Base-by-base conservation (phyloP, 441 rosid genomes). In the Flueggea neowawraea region DNA sequence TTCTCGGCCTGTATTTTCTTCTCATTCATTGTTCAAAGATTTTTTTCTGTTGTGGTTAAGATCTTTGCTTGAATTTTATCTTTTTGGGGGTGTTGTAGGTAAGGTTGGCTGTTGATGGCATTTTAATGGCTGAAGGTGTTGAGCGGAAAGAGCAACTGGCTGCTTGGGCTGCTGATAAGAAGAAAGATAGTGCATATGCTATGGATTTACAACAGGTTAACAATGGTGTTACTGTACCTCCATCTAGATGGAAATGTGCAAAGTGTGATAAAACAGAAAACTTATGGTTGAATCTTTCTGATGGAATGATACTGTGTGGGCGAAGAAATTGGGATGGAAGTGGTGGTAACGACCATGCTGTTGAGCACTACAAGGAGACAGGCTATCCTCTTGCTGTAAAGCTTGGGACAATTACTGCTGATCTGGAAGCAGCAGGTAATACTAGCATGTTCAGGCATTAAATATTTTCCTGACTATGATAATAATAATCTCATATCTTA, bases 271-370 rank as follows among this genome's bases (percentile, higher is more conserved):
- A 95, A 78, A 86, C 55, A 53, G 91, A 95, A 31, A 95, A 95
- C 74, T 87, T 95, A 16, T 95, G 99, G 98, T 71, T 95, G 67
- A 91, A 95, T 85, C 89, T 95, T 72, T 86, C 96, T 31, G 98
- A 95, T 76, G 99, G 98, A 64, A 82, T 77, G 90, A 90, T 90
- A 67, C 95, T 91, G 28, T 95, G 98, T 67, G 98, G 99, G 58
- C 78, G 98, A 72, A 89, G 62, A 72, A 91, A 88, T 75, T 95
- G 98, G 98, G 98, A 90, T 80, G 98, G 96, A 69, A 90, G 82
- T 76, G 99, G 97, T 56, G 99, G 97, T 58, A 95, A 95, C 76
- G 79, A 95, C 73, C 99, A 95, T 79, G 99, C 98, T 2, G 64
- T 91, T 75, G 97, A 85, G 16, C 81, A 86, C 82, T 91, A 84